These are phyloP conservation scores for Geosmithia putterillii DNA, from an alignment of 2,329 filamentous ascomycete genomes.

Conservation along the genomic window DNA sequence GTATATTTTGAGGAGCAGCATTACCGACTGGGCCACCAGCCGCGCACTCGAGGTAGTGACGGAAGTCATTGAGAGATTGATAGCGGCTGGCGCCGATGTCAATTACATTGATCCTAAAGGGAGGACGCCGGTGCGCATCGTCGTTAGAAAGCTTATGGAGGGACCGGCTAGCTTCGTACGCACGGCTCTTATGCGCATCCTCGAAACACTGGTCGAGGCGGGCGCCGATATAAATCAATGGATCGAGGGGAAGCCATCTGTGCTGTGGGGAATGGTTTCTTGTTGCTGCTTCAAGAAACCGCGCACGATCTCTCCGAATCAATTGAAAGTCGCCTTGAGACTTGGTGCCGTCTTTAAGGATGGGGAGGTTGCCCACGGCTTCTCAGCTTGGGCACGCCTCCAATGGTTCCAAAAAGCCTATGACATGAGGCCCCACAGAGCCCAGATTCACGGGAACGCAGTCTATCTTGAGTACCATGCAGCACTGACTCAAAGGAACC, in stretches of 20 bases:
- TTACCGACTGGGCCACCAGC: too few species aligned
- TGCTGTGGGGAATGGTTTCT: too few species aligned
- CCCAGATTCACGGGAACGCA: neutral
- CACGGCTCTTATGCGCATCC: neutral
- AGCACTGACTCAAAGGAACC: neutral
- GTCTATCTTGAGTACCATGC: neutral
- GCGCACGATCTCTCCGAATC: too few species aligned
- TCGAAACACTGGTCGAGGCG: neutral
- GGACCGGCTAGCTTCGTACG: neutral
- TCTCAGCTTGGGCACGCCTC: neutral
- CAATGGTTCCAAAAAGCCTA: neutral
- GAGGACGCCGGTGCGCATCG: neutral
- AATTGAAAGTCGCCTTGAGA: too few species aligned
- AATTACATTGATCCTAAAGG: neutral
- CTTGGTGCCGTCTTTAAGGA: neutral
- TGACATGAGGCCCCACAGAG: neutral
- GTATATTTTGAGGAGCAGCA: too few species aligned
- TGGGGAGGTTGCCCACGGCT: neutral
- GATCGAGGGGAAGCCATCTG: too few species aligned
- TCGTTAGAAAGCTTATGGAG: neutral
- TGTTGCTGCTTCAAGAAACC: too few species aligned
- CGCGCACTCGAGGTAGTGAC: neutral
- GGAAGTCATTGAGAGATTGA: neutral
- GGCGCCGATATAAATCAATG: neutral
- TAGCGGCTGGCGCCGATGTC: neutral